These are phyloP conservation scores for Tetraselmis chui DNA, from an alignment of 139 green algal genomes.

Conservation along the genomic window DNA sequence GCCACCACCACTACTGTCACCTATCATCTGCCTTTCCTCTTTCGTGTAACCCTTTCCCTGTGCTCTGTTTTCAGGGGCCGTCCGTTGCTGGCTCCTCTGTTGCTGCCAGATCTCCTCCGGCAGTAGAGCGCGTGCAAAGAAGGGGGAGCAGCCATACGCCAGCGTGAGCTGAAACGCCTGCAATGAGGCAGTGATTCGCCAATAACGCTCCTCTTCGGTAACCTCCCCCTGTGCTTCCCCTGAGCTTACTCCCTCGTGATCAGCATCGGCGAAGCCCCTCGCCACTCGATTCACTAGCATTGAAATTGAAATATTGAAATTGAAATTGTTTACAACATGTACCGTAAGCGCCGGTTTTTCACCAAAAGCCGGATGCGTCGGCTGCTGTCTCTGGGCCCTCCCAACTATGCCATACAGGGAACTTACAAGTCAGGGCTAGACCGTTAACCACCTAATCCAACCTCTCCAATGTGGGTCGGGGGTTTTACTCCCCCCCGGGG, in stretches of 20 bases:
- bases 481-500: too few relatives aligned
- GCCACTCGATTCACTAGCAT: neutral
- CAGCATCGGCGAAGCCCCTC: neutral
- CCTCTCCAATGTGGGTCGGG: too few relatives aligned
- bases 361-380: too few relatives aligned
- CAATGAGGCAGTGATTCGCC: neutral
- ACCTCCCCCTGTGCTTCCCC: neutral
- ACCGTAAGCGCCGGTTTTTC: too few relatives aligned
- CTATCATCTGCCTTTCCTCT: neutral
- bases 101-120: neutral
- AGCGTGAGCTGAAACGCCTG: neutral
- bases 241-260: neutral
- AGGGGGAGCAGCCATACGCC: neutral
- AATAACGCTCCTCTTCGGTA: neutral
- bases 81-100: neutral
- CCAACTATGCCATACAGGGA: too few relatives aligned
- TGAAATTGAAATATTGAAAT: too few relatives aligned
- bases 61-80: neutral
- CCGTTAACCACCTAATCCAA: too few relatives aligned
- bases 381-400: too few relatives aligned
- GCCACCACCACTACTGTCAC: neutral
- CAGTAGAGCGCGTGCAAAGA: neutral
- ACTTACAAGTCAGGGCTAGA: too few relatives aligned
- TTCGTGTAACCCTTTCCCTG: neutral
- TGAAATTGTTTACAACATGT: too few relatives aligned